phyloP scores from a whole-genome alignment of 345 rosid species.

The Citrus sp. region DNA sequence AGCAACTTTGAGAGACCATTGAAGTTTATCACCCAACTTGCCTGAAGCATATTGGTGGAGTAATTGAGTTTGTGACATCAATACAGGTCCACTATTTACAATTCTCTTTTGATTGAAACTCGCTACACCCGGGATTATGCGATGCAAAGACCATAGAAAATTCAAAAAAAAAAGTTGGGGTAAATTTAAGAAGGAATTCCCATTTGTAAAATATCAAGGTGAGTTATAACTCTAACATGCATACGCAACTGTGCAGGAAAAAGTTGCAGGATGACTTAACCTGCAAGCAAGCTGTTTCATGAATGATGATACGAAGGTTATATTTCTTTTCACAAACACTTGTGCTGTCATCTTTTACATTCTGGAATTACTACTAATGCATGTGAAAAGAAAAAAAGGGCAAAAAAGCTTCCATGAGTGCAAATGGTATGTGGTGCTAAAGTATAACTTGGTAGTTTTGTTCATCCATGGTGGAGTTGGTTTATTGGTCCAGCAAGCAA shows the following conservation, averaged over 20 bases:
- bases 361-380: background rate
- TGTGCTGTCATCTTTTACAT: background rate
- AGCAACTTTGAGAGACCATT: background rate
- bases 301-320: background rate
- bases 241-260: background rate
- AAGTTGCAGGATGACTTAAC: background rate
- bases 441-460: background rate
- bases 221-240: background rate
- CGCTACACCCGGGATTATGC: background rate
- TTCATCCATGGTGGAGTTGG: background rate
- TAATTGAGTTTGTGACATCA: background rate
- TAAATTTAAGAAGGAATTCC: background rate
- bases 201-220: background rate
- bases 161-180: background rate
- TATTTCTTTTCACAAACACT: background rate
- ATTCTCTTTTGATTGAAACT: background rate
- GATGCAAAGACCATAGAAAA: background rate
- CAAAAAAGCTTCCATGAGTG: background rate
- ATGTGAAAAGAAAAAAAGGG: background rate
- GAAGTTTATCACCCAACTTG: background rate
- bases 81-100: background rate
- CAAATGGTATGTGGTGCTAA: background rate
- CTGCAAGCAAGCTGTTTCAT: background rate
- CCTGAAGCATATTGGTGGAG: background rate
- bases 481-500: slow-evolving; percentile 13